These are phyloP conservation scores for Xylaria sp. DNA, from an alignment of 2,329 filamentous ascomycete species.

Conservation along the genomic window DNA sequence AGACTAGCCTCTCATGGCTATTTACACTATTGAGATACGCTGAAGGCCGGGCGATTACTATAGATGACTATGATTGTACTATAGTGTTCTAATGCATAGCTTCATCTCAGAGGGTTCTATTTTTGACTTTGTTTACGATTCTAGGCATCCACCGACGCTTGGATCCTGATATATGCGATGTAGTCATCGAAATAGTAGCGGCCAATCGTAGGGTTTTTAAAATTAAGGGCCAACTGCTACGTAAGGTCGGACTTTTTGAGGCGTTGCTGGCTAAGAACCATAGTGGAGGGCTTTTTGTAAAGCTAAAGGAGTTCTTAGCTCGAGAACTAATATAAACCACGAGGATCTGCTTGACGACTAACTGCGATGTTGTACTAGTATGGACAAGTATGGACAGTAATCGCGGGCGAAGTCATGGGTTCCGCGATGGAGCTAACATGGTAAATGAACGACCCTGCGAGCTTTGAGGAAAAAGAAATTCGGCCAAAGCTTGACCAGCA, in stretches of 20 bases:
- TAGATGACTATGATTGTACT: no score
- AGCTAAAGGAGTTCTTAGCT: background rate
- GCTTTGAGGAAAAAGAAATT: slow-evolving; percentile 7
- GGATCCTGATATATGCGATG: background rate
- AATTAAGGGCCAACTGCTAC: background rate
- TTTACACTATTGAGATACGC: background rate
- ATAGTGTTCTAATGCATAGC: background rate
- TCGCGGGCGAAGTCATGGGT: slow-evolving; percentile 4
- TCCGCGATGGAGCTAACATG: slow-evolving; percentile 6
- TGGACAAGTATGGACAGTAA: slow-evolving; percentile 4
- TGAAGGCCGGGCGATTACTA: no score
- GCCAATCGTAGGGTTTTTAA: background rate
- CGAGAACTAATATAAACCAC: background rate
- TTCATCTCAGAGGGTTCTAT: background rate
- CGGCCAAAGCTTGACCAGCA: slow-evolving; percentile 9
- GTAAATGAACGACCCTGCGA: slow-evolving; percentile 12
- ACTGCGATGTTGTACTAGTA: background rate
- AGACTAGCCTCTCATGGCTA: background rate
- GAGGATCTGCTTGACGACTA: background rate
- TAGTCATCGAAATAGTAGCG: background rate
- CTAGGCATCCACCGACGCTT: background rate
- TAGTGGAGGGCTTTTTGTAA: background rate
- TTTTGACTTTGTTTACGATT: background rate
- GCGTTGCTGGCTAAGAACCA: background rate
- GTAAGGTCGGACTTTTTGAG: background rate